Base-by-base conservation (phyloP, 305 asterid species). In the Solanum hybrid region DNA sequence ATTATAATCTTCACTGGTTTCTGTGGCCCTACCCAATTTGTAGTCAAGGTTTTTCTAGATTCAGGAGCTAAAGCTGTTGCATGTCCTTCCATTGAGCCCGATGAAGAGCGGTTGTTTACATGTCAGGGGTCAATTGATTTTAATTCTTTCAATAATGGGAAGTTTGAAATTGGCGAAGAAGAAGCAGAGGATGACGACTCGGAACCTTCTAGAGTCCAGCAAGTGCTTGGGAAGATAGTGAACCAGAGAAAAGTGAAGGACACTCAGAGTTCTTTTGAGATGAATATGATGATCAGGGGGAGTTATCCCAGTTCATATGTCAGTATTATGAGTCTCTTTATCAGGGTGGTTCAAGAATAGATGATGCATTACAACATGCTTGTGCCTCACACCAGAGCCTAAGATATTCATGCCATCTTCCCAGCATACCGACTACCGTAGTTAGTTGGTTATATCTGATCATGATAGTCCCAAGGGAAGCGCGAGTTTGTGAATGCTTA, bases 51-150 rank as follows among this genome's bases (percentile, higher is more conserved):
- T 69, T 95, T 97, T 93, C 92, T 95, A 84, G 98, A 95, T 92
- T 97, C 98, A 11, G 98, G 98, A 81, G 99, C 98, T 88, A 97
- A 97, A 90, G 97, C 99, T 57, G 97, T 98, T n/a, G 91, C 96
- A 86, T 96, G 98, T 93, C 97, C 99, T 91, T 94, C 98, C 46
- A 89, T 95, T 1, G 98, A 97, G 93, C 98, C 99, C 14, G 97
- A 96, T 92, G 99, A 95, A 93, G 71, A 90, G 89, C 95, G 92
- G 85, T 86, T 95, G 91, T 93, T 97, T 76, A 93, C 96, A 71
- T 95, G 94, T 89, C 94, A 94, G 6, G 97, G 97, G 57, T 92
- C 98, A 5, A 95, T 96, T 39, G 99, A 97, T 88, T 94, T 95
- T 88, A 95, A 94, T 78, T 94, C 89, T 80, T 90, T 93, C 13